Base-by-base conservation (phyloP, 2,329 filamentous ascomycete species). In the Alternaria sp. region DNA sequence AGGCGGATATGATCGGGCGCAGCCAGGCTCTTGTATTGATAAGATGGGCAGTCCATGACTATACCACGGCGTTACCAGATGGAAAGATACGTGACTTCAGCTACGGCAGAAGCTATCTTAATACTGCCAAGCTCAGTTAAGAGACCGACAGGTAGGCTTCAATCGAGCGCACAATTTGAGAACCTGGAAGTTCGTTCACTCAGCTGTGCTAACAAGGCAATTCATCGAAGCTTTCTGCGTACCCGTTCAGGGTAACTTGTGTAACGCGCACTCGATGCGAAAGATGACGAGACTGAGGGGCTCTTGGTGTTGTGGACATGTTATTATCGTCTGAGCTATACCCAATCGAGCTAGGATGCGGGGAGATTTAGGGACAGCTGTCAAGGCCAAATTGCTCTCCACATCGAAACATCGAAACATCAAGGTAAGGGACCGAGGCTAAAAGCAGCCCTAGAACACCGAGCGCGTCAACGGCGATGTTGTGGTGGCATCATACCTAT, bases 361-460 rank as follows among this genome's bases (percentile, higher is more conserved):
- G 49, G 49, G 49, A 52, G 49, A 23, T 23, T 52, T 21, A 52
- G 30, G 30, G 49, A 36, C 49, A 52, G 23, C 13, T 32, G 19
- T 43, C 36, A 54, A 26, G 49, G 57, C 57, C 47, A 44, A 59
- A 59, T 45, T 59, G 49, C 26, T 44, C 19, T 45, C 49, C 47
- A 30, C 47, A 50, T 59, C n/a, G 46, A 44, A 59, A 59, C 57
- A 50, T 59, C 21, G 46, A 32, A 59, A 59, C 47, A 53, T 11
- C n/a, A 50, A 13, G 49, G 19, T 36, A 6, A 59, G 50, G 40
- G n/a, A 36, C 49, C 19, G 36, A 59, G 23, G 57, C 57, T 59
- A 54, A n/a, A 50, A 17, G 21, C 30, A 21, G n/a, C 8, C 5
- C 12, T 25, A 45, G 30, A 51, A 26, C 5, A 40, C 21, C 36